Conservation (phyloP, 2,329 filamentous ascomycete species). For the Trichoderma koningiopsis region DNA sequence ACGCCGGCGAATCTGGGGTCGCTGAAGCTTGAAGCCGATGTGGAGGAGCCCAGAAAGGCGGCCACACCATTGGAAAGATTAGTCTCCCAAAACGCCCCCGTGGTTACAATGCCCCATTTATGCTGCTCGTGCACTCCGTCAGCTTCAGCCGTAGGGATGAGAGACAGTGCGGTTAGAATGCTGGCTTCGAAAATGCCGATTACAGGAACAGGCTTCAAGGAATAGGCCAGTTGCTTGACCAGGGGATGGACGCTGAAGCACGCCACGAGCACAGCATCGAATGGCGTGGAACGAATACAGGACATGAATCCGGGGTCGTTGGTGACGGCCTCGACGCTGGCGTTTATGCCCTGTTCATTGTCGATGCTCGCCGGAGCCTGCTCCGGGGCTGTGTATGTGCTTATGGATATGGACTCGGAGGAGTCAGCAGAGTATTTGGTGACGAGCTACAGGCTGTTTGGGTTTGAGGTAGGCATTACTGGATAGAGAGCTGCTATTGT, state of each 20-base stretch:
- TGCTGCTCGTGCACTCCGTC: conserved; percentile 39
- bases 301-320: conserved; percentile 49
- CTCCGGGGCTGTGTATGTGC: conserved; percentile 66
- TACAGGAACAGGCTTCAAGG: conserved; percentile 35
- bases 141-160: conserved; percentile 35
- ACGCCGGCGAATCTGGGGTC: conserved; percentile 70
- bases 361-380: conserved; percentile 75
- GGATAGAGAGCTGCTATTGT: conserved; percentile 11
- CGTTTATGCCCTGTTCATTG: conserved; percentile 66
- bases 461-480: conserved; percentile 46
- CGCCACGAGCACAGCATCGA: conserved; percentile 81
- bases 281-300: conserved; percentile 43
- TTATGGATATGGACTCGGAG: conserved; percentile 49
- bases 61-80: conserved; percentile 69
- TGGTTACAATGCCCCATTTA: conserved; percentile 83
- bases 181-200: conserved; percentile 86
- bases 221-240: conserved; percentile 58
- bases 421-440: conserved; percentile 15
- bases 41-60: conserved; percentile 57
- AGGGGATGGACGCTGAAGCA: conserved; percentile 87
- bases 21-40: background rate
- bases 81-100: conserved; percentile 79
- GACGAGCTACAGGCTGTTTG: conserved; percentile 31
- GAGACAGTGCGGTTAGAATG: conserved; percentile 64
- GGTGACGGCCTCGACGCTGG: conserved; percentile 65